Base-by-base conservation (phyloP, 2,329 filamentous ascomycete species). In the Zymoseptoria passerinii region DNA sequence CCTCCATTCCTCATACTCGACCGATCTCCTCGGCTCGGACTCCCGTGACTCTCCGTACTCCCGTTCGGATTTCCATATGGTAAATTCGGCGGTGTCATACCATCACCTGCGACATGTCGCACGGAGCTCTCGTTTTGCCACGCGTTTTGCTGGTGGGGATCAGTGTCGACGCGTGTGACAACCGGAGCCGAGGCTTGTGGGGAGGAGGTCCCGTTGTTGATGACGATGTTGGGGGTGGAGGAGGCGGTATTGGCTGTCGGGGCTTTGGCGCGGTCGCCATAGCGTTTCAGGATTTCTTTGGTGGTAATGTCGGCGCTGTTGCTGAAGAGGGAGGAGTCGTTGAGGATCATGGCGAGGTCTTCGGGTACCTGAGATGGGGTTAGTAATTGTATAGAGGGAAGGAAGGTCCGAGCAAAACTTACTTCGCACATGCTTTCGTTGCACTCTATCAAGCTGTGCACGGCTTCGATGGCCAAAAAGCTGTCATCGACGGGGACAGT, bases 381-480 rank as follows among this genome's bases (percentile, higher is more conserved):
- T 18, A 27, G 63, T 73, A 67, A 20, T 48, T 53, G 28, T n/a
- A 23, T 23, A 28, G 6, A 1, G 10, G 1, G 27, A 28, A 53
- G 55, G 8, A 19, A n/a, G 13, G 28, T 18, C 20, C 16, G 27
- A 4, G 20, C 7, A 4, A 18, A 7, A 79, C 88, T 76, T 82
- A 96, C 94, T 84, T 96, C 87, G 72, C 92, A 97, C 86, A 99
- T 96, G 73, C 90, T 87, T 73, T 97, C 94, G 66, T 96, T 96
- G 72, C 88, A 90, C 67, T 89, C 86, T 68, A 99, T 96, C 65
- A 99, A 80, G 61, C 88, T 86, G 72, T 95, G 88, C 27, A 99
- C 90, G 16, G 94, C 92, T 68, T 94, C 89, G 61, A 99, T 96
- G 28, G 92, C 91, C 68, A 89, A 83, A 77, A 97, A 96, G 61